Percentiles rank a stretch among this genome's conserved stretches.
Evolutionary conservation across 768 basidiomycete genomes (phyloP).

Genomic region (Tylopilus balloui): DNA sequence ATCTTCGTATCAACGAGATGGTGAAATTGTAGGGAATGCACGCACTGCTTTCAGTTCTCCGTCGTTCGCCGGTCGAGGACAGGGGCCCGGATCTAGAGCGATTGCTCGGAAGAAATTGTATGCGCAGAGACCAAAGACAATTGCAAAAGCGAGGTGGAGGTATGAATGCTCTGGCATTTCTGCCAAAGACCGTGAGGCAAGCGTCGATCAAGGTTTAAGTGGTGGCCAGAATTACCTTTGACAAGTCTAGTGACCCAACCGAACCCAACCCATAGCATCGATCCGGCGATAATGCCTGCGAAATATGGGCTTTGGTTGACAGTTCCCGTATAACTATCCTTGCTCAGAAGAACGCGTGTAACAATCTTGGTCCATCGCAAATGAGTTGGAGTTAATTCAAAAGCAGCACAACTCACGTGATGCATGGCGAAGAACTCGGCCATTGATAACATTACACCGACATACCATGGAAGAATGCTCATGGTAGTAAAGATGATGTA

Average conservation of each 20-base stretch:
- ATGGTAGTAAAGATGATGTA: conserved; percentile 83
- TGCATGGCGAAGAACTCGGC: conserved; percentile 93
- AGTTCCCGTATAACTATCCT: conserved; percentile 74
- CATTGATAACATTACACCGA: conserved; percentile 73
- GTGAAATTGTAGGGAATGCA: conserved; percentile 1
- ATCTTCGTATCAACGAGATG: background rate
- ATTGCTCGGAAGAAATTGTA: conserved; percentile 93
- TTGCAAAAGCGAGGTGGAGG: conserved; percentile 70
- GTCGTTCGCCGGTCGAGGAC: conserved; percentile 76
- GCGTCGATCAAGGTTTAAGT: background rate
- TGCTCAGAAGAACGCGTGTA: conserved; percentile 80
- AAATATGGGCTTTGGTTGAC: conserved; percentile 91
- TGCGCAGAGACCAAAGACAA: conserved; percentile 63
- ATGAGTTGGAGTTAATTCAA: background rate
- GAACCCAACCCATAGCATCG: conserved; percentile 82
- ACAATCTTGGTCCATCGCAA: conserved; percentile 52
- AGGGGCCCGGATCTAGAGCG: conserved; percentile 84
- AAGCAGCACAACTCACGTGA: conserved; percentile 55
- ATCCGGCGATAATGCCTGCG: conserved; percentile 81
- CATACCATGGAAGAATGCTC: conserved; percentile 85
- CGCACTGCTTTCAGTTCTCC: conserved; percentile 83
- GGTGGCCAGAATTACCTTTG: conserved; percentile 43
- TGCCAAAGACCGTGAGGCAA: conserved; percentile 26
- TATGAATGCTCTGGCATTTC: conserved; percentile 76
- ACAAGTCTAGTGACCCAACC: conserved; percentile 79